Base-by-base conservation (phyloP, 306 rosid species). In the Dryas drummondii region DNA sequence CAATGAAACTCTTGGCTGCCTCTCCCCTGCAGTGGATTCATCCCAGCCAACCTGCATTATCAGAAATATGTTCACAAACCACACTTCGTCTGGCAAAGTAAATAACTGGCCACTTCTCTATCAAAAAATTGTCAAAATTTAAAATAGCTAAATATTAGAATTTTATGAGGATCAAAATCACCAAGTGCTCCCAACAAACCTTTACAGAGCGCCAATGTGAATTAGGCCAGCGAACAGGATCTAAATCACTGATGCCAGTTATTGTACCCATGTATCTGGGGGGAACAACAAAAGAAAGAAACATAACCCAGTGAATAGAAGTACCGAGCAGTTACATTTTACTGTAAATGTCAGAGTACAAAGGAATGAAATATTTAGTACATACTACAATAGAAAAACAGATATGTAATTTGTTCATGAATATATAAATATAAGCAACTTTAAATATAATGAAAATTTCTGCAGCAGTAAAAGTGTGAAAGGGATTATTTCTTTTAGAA, bases 21-120 rank as follows among this genome's bases (percentile, higher is more conserved):
- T 88, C 78, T 92, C 97, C 68, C 96, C 97, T 11, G 97, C 97
- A 41, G 97, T 88, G 53, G 97, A 92, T 87, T 92, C 97, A 82
- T 92, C 97, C 97, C 84, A 80, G 53, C 79, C 83, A 73, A 79
- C 80, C 79, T 81, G 71, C 77, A 78, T 52, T 59, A 32, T 66
- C 60, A 74, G 46, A 67, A 56, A 68, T 49, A 10, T 22, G 19
- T 46, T 13, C 11, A 11, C 42, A 17, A 47, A 67, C 62, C 56
- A 41, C 7, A 22, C 3, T 9, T 13, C 55, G 17, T 40, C 37
- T 37, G 12, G 64, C 22, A 56, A 16, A 17, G 47, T 19, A 46
- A 26, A 47, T 44, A 46, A 19, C 51, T 55, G 37, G 42, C 51
- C 50, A 40, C 40, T 9, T 48, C 48, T 15, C 26, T 44, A 44